These are phyloP conservation scores for Neurospora sp. DNA, from an alignment of 495 filamentous ascomycete genomes.

Conservation along the genomic window DNA sequence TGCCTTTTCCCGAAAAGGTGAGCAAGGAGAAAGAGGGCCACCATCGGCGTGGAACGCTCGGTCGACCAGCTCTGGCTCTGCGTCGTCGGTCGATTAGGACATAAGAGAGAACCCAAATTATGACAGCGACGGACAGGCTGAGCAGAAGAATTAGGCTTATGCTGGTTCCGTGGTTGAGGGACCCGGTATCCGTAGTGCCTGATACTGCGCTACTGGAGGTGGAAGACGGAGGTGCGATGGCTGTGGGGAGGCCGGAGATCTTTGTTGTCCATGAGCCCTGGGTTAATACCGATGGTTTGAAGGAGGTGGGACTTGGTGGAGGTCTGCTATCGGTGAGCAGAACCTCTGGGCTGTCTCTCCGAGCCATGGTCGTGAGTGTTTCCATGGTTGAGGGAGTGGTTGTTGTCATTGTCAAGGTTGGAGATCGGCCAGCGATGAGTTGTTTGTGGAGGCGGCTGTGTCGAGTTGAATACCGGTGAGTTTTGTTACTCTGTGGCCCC, in stretches of 20 bases:
- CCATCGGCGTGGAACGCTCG: not conserved
- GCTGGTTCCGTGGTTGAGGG: constrained; percentile 11
- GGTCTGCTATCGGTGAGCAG: constrained; percentile 3
- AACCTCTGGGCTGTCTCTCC: not conserved
- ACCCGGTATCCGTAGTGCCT: not conserved
- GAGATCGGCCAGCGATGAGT: no score
- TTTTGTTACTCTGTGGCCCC: no score
- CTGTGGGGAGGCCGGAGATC: not conserved
- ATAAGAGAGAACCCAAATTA: constrained; percentile 14
- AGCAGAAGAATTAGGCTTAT: constrained; percentile 24
- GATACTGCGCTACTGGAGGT: not conserved
- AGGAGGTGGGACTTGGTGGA: not conserved
- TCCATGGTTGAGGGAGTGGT: not conserved
- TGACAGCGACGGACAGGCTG: constrained; percentile 18
- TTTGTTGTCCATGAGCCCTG: not conserved
- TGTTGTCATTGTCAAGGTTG: not conserved
- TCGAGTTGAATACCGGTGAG: no score
- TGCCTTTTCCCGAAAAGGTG: not conserved
- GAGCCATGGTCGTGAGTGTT: not conserved
- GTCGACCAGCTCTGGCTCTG: constrained; percentile 2
- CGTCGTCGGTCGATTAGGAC: constrained; percentile 15
- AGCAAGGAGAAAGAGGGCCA: not conserved
- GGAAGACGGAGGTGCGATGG: not conserved
- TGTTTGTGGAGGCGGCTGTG: no score
- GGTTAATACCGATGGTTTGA: not conserved